These are phyloP conservation scores for Bipolaris bicolor DNA, from an alignment of 2,329 filamentous ascomycete species.

Conservation along the genomic window DNA sequence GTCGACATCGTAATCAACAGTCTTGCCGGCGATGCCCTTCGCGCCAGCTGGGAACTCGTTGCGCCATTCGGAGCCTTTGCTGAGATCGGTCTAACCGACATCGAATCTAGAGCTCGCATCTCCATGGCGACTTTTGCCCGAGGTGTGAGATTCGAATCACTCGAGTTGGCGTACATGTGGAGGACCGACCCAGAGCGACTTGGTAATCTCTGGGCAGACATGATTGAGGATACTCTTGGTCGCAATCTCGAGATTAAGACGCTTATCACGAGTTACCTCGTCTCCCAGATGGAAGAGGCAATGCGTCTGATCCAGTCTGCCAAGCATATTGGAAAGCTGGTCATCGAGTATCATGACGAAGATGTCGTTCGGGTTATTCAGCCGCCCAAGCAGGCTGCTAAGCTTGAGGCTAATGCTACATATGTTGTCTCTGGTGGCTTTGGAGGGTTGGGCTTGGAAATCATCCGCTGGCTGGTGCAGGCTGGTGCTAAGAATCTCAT, in stretches of 20 bases:
- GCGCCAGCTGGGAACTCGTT: neutral
- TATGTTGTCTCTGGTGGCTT: too few relatives aligned
- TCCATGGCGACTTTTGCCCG: slow-evolving; percentile 11
- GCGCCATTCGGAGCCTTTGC: slow-evolving; percentile 20
- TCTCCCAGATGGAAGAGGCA: neutral
- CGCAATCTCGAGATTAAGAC: neutral
- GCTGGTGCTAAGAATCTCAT: too few relatives aligned
- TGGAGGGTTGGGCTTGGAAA: too few relatives aligned
- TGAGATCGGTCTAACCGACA: slow-evolving; percentile 28
- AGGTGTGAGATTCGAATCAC: slow-evolving; percentile 1
- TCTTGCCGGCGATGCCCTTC: slow-evolving; percentile 4
- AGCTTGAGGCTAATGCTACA: too few relatives aligned
- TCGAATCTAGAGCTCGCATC: slow-evolving; percentile 13
- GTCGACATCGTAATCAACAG: slow-evolving; percentile 5
- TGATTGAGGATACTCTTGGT: slow-evolving; percentile 4
- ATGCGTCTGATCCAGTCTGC: neutral
- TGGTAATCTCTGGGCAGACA: neutral
- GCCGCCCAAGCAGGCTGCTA: too few relatives aligned
- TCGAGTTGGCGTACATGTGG: slow-evolving; percentile 2
- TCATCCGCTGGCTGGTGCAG: too few relatives aligned
- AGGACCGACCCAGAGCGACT: neutral
- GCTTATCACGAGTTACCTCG: neutral
- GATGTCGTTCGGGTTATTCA: too few relatives aligned
- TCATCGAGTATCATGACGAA: neutral
- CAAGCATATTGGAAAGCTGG: neutral